Evolutionary conservation across 495 filamentous ascomycete species (phyloP).

Genomic region (Xylaria telfairii): DNA sequence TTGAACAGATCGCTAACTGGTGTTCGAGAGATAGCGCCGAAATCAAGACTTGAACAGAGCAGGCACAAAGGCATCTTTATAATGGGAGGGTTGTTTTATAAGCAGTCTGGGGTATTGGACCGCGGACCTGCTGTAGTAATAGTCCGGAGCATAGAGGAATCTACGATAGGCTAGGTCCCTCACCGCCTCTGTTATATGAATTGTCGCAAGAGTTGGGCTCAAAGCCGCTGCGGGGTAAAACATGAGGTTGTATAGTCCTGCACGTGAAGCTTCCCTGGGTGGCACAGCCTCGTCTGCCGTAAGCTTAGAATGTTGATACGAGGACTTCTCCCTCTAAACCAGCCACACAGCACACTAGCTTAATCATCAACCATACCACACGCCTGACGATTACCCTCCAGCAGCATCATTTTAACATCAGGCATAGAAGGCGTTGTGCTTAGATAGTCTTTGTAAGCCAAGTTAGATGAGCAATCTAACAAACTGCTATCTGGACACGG

Average conservation of each 20-base stretch:
- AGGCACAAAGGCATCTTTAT: background rate
- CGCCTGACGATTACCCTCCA: too few relatives aligned
- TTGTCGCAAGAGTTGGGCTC: background rate
- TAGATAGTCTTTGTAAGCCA: too few relatives aligned
- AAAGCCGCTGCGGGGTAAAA: background rate
- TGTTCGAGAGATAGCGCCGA: background rate
- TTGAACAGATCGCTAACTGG: background rate
- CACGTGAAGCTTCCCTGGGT: background rate
- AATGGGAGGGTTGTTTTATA: background rate
- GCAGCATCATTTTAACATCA: too few relatives aligned
- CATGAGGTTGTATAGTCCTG: background rate
- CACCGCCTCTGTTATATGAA: background rate
- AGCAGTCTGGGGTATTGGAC: too few relatives aligned
- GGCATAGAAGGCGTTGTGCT: too few relatives aligned
- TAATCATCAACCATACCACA: too few relatives aligned
- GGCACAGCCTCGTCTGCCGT: background rate
- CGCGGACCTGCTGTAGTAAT: background rate
- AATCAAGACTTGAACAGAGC: conserved; percentile 2
- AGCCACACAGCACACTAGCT: too few relatives aligned
- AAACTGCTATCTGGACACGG: background rate
- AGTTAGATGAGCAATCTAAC: too few relatives aligned
- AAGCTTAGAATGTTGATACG: background rate
- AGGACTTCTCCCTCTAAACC: too few relatives aligned
- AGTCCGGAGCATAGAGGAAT: background rate
- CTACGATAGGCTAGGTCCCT: background rate